These are phyloP conservation scores for Xylaria sp. DNA, from an alignment of 2,329 filamentous ascomycete genomes.

Conservation along the genomic window DNA sequence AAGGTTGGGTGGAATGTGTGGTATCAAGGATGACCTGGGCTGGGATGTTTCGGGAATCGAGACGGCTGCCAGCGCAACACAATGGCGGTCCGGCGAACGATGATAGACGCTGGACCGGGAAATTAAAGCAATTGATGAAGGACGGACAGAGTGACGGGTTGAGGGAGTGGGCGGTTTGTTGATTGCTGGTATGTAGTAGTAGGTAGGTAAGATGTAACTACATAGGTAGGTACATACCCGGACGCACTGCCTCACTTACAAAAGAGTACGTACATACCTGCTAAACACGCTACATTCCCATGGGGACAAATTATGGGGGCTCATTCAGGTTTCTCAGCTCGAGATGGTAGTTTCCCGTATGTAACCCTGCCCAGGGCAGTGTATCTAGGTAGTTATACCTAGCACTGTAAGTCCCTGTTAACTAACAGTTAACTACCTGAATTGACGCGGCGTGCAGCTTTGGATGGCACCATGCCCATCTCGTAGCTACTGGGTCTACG, in stretches of 20 bases:
- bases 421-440: too few relatives aligned
- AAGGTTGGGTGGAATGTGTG: conserved; percentile 22
- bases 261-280: conserved; percentile 1
- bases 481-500: too few relatives aligned
- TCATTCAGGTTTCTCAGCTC: too few relatives aligned
- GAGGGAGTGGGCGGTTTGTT: conserved; percentile 27
- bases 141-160: conserved; percentile 24
- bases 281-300: background rate
- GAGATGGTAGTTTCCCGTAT: too few relatives aligned
- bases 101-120: conserved; percentile 19
- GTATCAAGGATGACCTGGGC: conserved; percentile 10
- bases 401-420: too few relatives aligned
- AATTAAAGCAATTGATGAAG: conserved; percentile 24
- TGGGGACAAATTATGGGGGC: background rate
- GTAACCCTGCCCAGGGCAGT: too few relatives aligned
- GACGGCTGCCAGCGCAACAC: conserved; percentile 13
- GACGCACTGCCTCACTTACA: conserved; percentile 14
- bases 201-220: too few relatives aligned
- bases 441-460: too few relatives aligned
- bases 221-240: background rate
- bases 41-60: conserved; percentile 8
- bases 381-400: too few relatives aligned
- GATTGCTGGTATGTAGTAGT: conserved; percentile 9
- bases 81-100: conserved; percentile 19
- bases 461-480: too few relatives aligned